Conservation (phyloP, 2,329 filamentous ascomycete genomes). For the Colletotrichum magnum region DNA sequence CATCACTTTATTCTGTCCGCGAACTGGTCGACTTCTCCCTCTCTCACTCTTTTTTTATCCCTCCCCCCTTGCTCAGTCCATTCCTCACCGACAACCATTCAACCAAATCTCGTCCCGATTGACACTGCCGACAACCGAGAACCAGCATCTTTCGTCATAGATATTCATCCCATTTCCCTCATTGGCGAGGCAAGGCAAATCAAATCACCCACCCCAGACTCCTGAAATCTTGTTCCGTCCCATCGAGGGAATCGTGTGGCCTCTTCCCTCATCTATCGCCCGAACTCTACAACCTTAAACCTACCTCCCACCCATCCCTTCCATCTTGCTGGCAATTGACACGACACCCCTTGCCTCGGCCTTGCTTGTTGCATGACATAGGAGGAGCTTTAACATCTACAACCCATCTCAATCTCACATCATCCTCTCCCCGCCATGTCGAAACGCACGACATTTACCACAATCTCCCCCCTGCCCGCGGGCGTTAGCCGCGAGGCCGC, state of each 20-base stretch:
- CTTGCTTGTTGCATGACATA: too few relatives aligned
- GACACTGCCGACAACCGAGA: too few relatives aligned
- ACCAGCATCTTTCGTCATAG: constrained; percentile 1
- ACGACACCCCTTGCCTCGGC: too few relatives aligned
- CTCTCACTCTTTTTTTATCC: too few relatives aligned
- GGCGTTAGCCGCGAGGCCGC: constrained; percentile 79
- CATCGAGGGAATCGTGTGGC: background rate
- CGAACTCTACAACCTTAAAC: constrained; percentile 30
- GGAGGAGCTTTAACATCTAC: too few relatives aligned
- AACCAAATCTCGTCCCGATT: too few relatives aligned
- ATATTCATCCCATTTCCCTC: background rate
- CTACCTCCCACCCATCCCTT: constrained; percentile 15
- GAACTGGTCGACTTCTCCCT: too few relatives aligned
- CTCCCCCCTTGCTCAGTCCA: too few relatives aligned
- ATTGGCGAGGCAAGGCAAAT: background rate
- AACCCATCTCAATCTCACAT: background rate
- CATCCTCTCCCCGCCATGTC: constrained; percentile 64
- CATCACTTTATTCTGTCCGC: too few relatives aligned
- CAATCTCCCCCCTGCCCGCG: constrained; percentile 81
- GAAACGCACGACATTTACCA: constrained; percentile 80
- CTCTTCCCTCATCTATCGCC: background rate
- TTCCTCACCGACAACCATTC: too few relatives aligned
- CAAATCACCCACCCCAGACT: background rate
- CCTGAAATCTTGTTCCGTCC: constrained; percentile 19
- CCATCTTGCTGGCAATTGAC: background rate